phyloP scores from a whole-genome alignment of 768 basidiomycete species.

The Pholiota conissans region DNA sequence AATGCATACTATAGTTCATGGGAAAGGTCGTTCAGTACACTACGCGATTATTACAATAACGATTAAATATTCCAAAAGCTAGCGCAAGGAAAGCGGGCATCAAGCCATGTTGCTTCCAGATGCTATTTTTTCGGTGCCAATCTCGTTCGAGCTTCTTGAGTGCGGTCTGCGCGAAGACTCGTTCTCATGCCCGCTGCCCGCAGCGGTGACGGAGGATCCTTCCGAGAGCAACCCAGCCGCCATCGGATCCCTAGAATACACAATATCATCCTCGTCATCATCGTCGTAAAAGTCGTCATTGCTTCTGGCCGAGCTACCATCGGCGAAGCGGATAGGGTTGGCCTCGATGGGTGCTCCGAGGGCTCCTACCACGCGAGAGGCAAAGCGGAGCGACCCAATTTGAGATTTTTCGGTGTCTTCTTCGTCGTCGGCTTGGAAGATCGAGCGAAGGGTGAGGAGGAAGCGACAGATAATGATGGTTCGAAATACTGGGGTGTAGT shows the following conservation, averaged over 20 bases:
- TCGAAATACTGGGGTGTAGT: conserved; percentile 33
- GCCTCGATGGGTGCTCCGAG: conserved; percentile 27
- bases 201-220: neutral
- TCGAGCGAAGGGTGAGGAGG: conserved; percentile 26
- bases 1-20: no score
- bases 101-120: neutral
- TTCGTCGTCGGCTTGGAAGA: conserved; percentile 22
- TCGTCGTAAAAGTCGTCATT: conserved; percentile 16
- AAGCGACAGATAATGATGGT: conserved; percentile 35
- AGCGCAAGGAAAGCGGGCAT: no score
- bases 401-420: conserved; percentile 11
- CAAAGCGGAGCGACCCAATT: conserved; percentile 20
- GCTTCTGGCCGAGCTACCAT: conserved; percentile 6
- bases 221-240: conserved; percentile 17
- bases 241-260: conserved; percentile 25
- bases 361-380: conserved; percentile 25
- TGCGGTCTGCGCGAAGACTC: neutral
- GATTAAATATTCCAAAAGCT: no score
- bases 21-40: no score
- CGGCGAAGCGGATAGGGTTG: conserved; percentile 11
- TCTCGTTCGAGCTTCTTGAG: neutral
- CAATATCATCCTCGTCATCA: conserved; percentile 16
- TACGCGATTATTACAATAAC: no score
- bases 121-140: neutral
- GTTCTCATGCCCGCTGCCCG: neutral